Evolutionary conservation across 106 monocot species (phyloP), one percentile per base, ranked within the genome.

Genomic region (Xerophyta viscosa): DNA sequence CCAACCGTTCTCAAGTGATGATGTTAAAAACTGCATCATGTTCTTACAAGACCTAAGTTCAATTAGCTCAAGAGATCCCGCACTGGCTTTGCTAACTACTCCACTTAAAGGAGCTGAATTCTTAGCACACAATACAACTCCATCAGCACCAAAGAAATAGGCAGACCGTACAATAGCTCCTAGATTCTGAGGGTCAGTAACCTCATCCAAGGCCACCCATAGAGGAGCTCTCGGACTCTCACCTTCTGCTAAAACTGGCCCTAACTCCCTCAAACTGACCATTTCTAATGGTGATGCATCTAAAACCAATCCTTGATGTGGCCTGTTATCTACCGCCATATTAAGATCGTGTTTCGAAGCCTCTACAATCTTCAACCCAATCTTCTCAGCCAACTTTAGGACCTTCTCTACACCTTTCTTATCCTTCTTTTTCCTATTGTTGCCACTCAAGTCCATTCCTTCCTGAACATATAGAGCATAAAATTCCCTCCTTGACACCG

Each of bases 31-130:
- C 45, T 84, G 87, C 93, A 93, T 93, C 93, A 93, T 93, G 65
- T 93, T 93, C 69, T 78, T 93, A 46, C 93, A 93, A 13, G 80
- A 75, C 28, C 71, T 60, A 27, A 93, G 48, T 44, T 93, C 93
- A 21, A 93, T 75, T 68, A 93, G 27, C 53, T 93, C 93, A 31
- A 93, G 79, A 3, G 93, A 83, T 1, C 93, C 93, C 6, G 93
- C 93, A 61, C 93, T 93, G 4, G 93, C 93, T 76, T 93, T 88
- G 69, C 87, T 77, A 7, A 93, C 93, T 8, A 93, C 93, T 21
- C 93, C 93, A 58, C 75, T 88, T 54, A 93, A 52, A 31, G 93
- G 93, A 72, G 93, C 84, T 1, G 93, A 93, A 46, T 93, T 93
- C 60, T 93, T 93, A 8, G 77, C 77, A 69, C 93, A 93, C 0